Conservation (phyloP, 192 early-diverging fungal species). For the Rhizophlyctis rosea region DNA sequence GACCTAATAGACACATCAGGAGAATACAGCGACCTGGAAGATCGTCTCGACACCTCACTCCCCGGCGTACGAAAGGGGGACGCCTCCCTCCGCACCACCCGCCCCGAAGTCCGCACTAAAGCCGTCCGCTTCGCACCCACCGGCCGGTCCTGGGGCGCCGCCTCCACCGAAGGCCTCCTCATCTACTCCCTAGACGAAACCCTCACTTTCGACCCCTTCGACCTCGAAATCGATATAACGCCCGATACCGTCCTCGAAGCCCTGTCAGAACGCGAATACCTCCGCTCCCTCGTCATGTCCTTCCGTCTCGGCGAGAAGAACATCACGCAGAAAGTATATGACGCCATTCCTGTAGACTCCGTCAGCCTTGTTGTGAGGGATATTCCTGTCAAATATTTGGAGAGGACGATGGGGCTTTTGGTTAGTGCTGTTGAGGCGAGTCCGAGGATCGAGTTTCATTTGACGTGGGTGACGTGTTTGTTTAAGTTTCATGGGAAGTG, state of each 20-base stretch:
- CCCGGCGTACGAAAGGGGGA: constrained; percentile 90
- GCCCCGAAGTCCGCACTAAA: constrained; percentile 79
- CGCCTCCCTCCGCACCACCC: constrained; percentile 70
- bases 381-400: constrained; percentile 83
- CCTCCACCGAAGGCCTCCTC: constrained; percentile 91
- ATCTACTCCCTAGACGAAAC: constrained; percentile 94
- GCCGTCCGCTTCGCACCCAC: constrained; percentile 91
- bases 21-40: constrained; percentile 80
- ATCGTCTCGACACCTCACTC: constrained; percentile 72
- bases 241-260: constrained; percentile 78
- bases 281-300: constrained; percentile 85
- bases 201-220: constrained; percentile 95
- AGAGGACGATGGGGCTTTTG: constrained; percentile 80
- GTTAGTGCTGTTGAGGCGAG: constrained; percentile 73
- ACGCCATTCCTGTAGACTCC: constrained; percentile 72
- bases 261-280: constrained; percentile 70
- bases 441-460: constrained; percentile 82
- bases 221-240: constrained; percentile 95
- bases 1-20: constrained; percentile 82
- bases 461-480: constrained; percentile 77
- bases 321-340: constrained; percentile 75
- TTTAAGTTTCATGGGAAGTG: constrained; percentile 68
- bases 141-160: constrained; percentile 91
- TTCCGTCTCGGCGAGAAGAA: constrained; percentile 87
- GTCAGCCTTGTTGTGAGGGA: constrained; percentile 69